Evolutionary conservation across 495 filamentous ascomycete species (phyloP).

Genomic region (Talaromyces trachyspermus): DNA sequence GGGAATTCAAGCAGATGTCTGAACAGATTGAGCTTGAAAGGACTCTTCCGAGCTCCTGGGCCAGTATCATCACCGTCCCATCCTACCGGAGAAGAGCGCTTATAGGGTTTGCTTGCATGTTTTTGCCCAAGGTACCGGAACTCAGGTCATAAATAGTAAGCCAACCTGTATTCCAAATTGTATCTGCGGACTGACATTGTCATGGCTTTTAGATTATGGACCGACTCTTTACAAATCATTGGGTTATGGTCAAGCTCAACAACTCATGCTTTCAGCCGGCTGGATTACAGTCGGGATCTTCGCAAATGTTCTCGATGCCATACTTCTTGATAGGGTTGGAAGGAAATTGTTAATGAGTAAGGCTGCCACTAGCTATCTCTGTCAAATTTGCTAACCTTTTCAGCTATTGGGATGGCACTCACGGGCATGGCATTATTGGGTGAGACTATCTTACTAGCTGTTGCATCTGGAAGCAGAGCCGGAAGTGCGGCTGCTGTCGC

Average conservation of each 20-base stretch:
- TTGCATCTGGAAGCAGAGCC: background rate
- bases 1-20: too few relatives aligned
- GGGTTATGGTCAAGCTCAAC: background rate
- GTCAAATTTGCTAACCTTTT: too few relatives aligned
- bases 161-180: too few relatives aligned
- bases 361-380: constrained; percentile 9
- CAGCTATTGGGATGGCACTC: too few relatives aligned
- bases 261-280: background rate
- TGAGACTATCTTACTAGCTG: background rate
- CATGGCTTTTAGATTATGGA: constrained; percentile 5
- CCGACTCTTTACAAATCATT: constrained; percentile 1
- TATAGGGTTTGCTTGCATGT: too few relatives aligned
- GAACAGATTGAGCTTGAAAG: constrained; percentile 56
- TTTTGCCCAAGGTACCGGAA: too few relatives aligned
- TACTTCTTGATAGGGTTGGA: constrained; percentile 44
- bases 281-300: background rate
- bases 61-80: too few relatives aligned
- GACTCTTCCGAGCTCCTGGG: constrained; percentile 54
- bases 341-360: constrained; percentile 14
- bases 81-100: too few relatives aligned
- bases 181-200: too few relatives aligned
- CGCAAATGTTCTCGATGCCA: constrained; percentile 38
- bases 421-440: too few relatives aligned
- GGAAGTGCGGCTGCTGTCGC: constrained; percentile 39
- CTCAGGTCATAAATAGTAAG: too few relatives aligned